Base-by-base conservation (phyloP, 1,139 yeast species). In the Arxiozyma telluris region DNA sequence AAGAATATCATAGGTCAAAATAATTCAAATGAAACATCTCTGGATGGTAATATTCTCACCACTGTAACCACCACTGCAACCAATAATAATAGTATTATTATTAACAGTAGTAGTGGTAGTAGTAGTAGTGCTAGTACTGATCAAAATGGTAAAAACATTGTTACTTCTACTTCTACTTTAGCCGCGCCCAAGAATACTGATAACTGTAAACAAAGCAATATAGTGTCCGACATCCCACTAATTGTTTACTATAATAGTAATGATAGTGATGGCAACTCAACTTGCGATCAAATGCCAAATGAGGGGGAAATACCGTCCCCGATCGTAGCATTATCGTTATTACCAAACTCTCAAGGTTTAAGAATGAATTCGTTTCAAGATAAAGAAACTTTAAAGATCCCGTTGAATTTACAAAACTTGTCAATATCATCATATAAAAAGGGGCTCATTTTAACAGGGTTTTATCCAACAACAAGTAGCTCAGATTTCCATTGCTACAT, bases 371-470 rank as follows among this genome's bases (percentile, higher is more conserved):
- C 60, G 4, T 23, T 59, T 4, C 58, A 61, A 18, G 50, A 55
- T 8, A 53, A 54, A 3, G 54, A 55, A 21, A 57, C 54, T 34
- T 51, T 59, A 17, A 58, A 59, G 38, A 57, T 58, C 22, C 67
- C 67, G 18, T 58, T 56, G 41, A 76, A 76, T 50, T 67, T 84
- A 50, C 67, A 73, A 41, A 78, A 73, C 59, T 87, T 88, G 6
- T 75, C 80, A 0, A 82, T 84, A 27, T 87, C 83, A 1, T 64
- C 76, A 11, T 84, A 83, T 64, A 89, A 90, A 7, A 81, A 81
- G 55, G 83, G 82, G 60, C 64, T 84, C 20, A 78, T 84, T 8
- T 71, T 83, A 1, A 74, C 80, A 1, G 93, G 93, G 0, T 82
- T 78, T 55, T 66, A 78, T 54, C 59, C 63, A 1, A 59, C 55